phyloP scores from a whole-genome alignment of 2,329 filamentous ascomycete genomes.

The Rugonectria rugulosa region DNA sequence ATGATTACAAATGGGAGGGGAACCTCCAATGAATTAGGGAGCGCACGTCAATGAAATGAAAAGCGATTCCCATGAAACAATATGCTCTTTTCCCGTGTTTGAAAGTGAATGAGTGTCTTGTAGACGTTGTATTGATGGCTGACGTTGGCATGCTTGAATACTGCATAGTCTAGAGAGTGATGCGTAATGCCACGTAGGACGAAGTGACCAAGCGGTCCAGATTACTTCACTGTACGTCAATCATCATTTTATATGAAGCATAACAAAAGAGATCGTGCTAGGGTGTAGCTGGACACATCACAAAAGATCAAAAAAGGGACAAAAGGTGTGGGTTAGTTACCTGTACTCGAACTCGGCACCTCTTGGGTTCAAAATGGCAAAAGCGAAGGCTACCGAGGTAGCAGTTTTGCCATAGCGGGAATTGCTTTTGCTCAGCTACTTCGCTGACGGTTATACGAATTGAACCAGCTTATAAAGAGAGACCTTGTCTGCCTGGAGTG shows the following conservation, averaged over 20 bases:
- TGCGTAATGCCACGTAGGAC: background rate
- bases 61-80: conserved; percentile 2
- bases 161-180: background rate
- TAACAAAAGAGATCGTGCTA: too few species aligned
- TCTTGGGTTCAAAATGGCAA: background rate
- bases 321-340: background rate
- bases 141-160: too few species aligned
- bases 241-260: too few species aligned
- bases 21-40: conserved; percentile 17
- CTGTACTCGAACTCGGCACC: background rate
- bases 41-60: conserved; percentile 27
- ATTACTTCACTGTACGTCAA: too few species aligned
- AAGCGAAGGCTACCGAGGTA: conserved; percentile 16
- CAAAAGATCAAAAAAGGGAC: background rate
- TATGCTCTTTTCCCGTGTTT: background rate
- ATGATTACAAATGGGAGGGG: conserved; percentile 12
- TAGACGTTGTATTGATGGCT: too few species aligned
- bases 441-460: background rate
- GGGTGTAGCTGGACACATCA: too few species aligned
- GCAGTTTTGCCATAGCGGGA: background rate
- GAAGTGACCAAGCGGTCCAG: background rate
- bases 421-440: background rate
- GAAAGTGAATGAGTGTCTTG: background rate
- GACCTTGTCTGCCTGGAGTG: too few species aligned
- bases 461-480: background rate